A percentile compares a stretch with the other conserved stretches of the same genome.
Evolutionary conservation across 257 asterid genomes (phyloP).

Genomic region (Penstemon newberryi): DNA sequence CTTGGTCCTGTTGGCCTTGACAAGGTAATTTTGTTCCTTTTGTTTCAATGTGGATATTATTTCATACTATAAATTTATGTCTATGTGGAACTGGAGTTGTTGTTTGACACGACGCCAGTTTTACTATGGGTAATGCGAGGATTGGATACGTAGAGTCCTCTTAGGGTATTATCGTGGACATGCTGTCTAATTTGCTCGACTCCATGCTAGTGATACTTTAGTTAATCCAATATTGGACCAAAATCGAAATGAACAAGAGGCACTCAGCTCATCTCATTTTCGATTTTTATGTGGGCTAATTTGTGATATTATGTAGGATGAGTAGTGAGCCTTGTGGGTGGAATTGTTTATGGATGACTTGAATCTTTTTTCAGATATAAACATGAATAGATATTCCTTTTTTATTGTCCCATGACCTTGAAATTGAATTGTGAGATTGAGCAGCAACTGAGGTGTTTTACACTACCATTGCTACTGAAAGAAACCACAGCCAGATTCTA

Average conservation of each 20-base stretch:
- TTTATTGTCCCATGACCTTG: neutral
- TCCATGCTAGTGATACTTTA: neutral
- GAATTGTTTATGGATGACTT: neutral
- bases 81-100: neutral
- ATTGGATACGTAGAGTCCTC: constrained; percentile 7
- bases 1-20: constrained; percentile 99
- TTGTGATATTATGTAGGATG: neutral
- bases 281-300: neutral
- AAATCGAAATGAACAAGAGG: neutral
- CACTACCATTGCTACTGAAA: neutral
- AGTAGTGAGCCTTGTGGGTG: neutral
- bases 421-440: neutral
- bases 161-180: neutral
- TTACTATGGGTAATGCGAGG: neutral
- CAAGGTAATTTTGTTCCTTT: constrained; percentile 51
- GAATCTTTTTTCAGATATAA: no score
- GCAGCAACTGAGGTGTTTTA: neutral
- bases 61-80: neutral
- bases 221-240: neutral
- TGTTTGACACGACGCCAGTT: neutral
- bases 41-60: neutral
- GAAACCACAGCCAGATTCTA: neutral
- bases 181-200: constrained; percentile 15
- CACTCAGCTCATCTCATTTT: neutral
- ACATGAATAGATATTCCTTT: neutral